Base-by-base conservation (phyloP, 78 protist species). In the Polysphondylium violaceum region DNA sequence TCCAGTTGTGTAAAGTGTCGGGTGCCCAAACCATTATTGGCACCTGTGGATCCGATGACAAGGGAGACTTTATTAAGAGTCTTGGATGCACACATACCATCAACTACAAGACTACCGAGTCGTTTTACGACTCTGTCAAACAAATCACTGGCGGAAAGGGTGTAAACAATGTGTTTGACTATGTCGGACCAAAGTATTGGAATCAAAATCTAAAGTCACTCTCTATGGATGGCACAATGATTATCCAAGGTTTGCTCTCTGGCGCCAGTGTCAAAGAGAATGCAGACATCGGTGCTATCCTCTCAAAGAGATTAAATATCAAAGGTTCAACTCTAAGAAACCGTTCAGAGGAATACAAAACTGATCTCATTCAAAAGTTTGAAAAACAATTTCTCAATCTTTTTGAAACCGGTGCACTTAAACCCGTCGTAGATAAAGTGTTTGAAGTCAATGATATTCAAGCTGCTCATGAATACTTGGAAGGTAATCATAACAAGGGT, bases 141-240 rank as follows among this genome's bases (percentile, higher is more conserved):
- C 27, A 35, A 3, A 33, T 55, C 3, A 92, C 95, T 1, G 0
- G n/a, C 0, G 59, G 69, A 76, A 41, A 47, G 16, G 95, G 95
- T 63, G 87, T 74, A 19, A 47, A 79, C 17, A 29, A 33, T 6
- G 36, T 83, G 4, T 56, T 92, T 41, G 95, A 92, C 17, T 76
- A 60, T 65, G 91, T 92, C 23, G 95, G 95, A 59, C 86, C 95
- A 2, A 81, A 77, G 38, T 90, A 90, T 74, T 79, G 83, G 88
- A 79, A 90, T 33, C 83, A 79, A n/a, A 92, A 92, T 78, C 21
- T 76, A 53, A 59, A 76, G 40, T 74, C 86, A 41, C 31, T 74
- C 11, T 78, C 91, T 16, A 6, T 77, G 47, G 95, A 92, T 47
- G 95, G 95, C 6, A 51, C 63, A 17, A 76, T 74, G 94, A 74